Evolutionary conservation across 805 yeast species (phyloP).

Genomic region (Suhomyces tanzawaensis): DNA sequence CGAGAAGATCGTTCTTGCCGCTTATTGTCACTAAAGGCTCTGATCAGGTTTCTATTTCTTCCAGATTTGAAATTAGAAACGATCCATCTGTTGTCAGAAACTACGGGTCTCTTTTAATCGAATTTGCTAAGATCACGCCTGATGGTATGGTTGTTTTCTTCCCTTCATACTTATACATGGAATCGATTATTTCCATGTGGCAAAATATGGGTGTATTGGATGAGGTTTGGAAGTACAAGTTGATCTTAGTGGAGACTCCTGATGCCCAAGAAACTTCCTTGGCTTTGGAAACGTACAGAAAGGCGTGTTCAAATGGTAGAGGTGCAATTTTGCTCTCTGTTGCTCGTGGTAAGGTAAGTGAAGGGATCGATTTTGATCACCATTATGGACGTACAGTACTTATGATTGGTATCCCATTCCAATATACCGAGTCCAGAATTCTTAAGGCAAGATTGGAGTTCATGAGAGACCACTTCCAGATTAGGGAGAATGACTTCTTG

Average conservation of each 20-base stretch:
- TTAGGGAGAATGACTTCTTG: constrained; percentile 88
- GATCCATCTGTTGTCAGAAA: constrained; percentile 98
- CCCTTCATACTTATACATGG: constrained; percentile 97
- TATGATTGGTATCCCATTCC: constrained; percentile 99
- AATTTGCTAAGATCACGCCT: constrained; percentile 92
- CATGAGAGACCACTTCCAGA: constrained; percentile 86
- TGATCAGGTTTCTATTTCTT: constrained; percentile 95
- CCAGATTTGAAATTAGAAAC: constrained; percentile 93
- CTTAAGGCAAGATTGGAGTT: constrained; percentile 93
- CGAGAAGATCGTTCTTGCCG: constrained; percentile 89
- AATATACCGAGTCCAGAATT: constrained; percentile 95
- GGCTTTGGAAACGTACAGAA: constrained; percentile 91
- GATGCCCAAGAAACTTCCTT: constrained; percentile 98
- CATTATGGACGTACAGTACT: constrained; percentile 96
- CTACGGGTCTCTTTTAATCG: constrained; percentile 88
- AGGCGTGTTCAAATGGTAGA: constrained; percentile 95
- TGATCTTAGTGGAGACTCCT: constrained; percentile 95
- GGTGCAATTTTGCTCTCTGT: constrained; percentile 96
- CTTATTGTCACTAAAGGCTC: constrained; percentile 96
- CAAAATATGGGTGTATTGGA: constrained; percentile 97
- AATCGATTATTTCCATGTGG: constrained; percentile 97
- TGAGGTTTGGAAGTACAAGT: constrained; percentile 96
- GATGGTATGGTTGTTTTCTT: constrained; percentile 98
- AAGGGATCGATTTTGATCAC: constrained; percentile 98
- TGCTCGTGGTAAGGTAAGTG: constrained; percentile 98